phyloP scores from a whole-genome alignment of 495 filamentous ascomycete genomes.

The Friedmanniomyces simplex region DNA sequence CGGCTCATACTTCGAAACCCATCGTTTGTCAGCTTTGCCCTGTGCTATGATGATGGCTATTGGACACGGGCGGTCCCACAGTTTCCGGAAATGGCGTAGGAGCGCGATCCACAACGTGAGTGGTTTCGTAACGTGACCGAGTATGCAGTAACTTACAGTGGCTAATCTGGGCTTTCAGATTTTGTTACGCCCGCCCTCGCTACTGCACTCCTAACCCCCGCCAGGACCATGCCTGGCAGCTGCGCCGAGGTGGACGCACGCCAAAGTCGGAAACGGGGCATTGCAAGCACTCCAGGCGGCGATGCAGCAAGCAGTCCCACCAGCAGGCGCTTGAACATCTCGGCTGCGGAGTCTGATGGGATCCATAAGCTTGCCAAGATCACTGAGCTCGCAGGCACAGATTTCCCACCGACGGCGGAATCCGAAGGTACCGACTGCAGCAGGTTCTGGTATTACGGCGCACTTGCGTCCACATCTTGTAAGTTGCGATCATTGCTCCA shows the following conservation, averaged over 20 bases:
- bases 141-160: neutral
- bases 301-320: neutral
- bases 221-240: no score
- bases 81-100: neutral
- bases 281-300: neutral
- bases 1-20: neutral
- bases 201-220: no score
- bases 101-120: neutral
- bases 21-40: neutral
- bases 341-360: neutral
- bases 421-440: neutral
- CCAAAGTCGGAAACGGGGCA: neutral
- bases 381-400: neutral
- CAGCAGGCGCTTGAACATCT: neutral
- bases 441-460: neutral
- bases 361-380: no score
- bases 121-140: neutral
- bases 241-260: neutral
- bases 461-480: neutral
- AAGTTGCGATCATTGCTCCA: neutral
- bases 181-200: neutral
- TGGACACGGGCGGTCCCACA: neutral
- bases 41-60: neutral
- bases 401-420: neutral
- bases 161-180: neutral